Evolutionary conservation across 148 eudicot genomes (phyloP), one percentile per base, ranked within the genome.

Genomic region (Polygonum aviculare): DNA sequence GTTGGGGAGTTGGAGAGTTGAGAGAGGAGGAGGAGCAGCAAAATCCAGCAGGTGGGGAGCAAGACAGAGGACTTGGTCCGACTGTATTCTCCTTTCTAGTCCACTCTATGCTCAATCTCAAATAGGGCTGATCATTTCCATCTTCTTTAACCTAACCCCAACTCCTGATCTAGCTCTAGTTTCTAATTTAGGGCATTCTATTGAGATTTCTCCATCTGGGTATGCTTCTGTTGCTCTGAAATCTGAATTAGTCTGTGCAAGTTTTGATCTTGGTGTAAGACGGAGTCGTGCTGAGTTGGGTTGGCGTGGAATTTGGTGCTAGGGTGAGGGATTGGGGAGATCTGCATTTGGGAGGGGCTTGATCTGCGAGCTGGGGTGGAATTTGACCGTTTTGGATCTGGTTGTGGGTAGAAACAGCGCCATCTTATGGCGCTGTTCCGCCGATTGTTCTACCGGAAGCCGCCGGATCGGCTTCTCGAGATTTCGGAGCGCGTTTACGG

Each of bases 41-140:
- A 21, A 59, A 55, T 19, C 60, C 60, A 54, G 26, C 60, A 39
- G 40, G 74, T 10, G 18, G 21, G 36, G 36, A 39, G 74, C 2
- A 44, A 39, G 49, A 70, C 49, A 70, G 11, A 67, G 69, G 47
- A 54, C n/a, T 18, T 39, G 77, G 69, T 79, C 74, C 47, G 71
- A 83, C 81, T 83, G 86, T 49, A 55, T 78, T 81, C 77, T 78
- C 83, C 80, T 82, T 84, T 82, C 82, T 85, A 87, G 83, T 84
- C 86, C 83, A 79, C 90, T 77, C 90, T 75, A n/a, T 67, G 47
- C 44, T 67, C 72, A 70, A 44, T 44, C 49, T 44, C 22, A 16
- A 48, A 38, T 38, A 70, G 10, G 16, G 40, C 36, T 14, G 36
- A 44, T 44, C 47, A 44, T 70, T 70, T 70, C n/a, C 47, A 21